Percentiles rank a stretch among this genome's conserved stretches.
phyloP scores from a whole-genome alignment of 2,329 filamentous ascomycete genomes.

The Claviceps purpurea region DNA sequence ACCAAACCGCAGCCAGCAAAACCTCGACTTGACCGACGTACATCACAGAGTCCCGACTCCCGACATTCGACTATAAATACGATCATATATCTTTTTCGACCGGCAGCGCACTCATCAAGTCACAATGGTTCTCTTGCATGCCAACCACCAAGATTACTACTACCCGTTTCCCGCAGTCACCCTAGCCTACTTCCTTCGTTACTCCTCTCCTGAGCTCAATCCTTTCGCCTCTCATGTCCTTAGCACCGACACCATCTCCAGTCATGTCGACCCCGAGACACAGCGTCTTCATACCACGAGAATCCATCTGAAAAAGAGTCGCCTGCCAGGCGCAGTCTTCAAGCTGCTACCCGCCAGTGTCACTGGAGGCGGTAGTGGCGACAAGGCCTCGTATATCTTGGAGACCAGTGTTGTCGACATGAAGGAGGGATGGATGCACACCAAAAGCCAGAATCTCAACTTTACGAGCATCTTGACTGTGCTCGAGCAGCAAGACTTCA shows the following conservation, averaged over 20 bases:
- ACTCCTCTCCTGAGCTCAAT: conserved; percentile 57
- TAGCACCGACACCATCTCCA: conserved; percentile 70
- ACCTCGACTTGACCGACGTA: not conserved
- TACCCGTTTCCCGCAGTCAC: conserved; percentile 78
- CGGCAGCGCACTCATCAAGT: conserved; percentile 4
- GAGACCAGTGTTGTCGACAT: conserved; percentile 71
- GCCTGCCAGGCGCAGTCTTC: conserved; percentile 59
- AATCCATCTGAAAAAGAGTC: conserved; percentile 70
- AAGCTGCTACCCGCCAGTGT: conserved; percentile 61
- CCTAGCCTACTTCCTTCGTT: conserved; percentile 79
- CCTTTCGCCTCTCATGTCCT: conserved; percentile 73
- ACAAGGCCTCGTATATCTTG: conserved; percentile 67
- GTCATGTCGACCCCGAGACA: conserved; percentile 56
- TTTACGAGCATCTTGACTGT: conserved; percentile 71
- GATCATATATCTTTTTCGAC: not conserved
- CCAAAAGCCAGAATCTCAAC: conserved; percentile 69
- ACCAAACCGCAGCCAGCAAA: conserved; percentile 5
- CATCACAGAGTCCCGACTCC: conserved; percentile 4
- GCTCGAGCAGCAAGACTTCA: conserved; percentile 61
- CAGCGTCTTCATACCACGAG: conserved; percentile 66
- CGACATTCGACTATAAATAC: not conserved
- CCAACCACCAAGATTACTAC: conserved; percentile 58
- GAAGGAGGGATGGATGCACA: conserved; percentile 69
- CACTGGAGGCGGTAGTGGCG: conserved; percentile 48
- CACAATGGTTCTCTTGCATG: conserved; percentile 50